Base-by-base conservation (phyloP, 78 protist genomes). In the Cyanophora paradoxa region DNA sequence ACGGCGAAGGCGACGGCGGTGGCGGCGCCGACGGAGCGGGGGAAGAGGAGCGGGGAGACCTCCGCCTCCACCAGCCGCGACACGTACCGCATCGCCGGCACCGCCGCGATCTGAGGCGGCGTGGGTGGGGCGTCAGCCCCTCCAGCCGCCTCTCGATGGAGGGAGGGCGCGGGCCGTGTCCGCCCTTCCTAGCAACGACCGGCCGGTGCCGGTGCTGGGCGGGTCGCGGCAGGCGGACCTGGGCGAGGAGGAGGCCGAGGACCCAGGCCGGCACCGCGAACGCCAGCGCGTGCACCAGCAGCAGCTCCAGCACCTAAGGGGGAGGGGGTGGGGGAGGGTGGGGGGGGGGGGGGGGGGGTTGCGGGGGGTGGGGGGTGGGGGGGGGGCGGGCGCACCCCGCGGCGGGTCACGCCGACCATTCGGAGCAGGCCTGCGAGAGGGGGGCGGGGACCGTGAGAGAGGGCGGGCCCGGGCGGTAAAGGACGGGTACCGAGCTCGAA, bases 211-310 rank as follows among this genome's bases (percentile, higher is more conserved):
- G 54, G 19, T 16, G 42, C 19, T 22, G 39, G 17, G 56, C 11
- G 52, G 5, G 42, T 22, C 31, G 14, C 31, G 37, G 19, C 31
- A 11, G 54, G n/a, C n/a, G 48, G 6, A 42, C 64, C 16, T 74
- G 84, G 3, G 91, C 89, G 3, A 78, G 14, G 5, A 64, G 28
- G 30, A 90, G 50, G 44, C 97, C 97, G 39, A 91, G 3, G 24
- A 36, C 83, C 92, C 89, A 87, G 1, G 88, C 85, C 17, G 97
- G 97, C 0, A 94, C 0, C 64, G 92, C 71, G 67, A 77, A 89
- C n/a, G 69, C 50, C 54, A 88, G 66, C 0, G 92, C 94, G 42
- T 88, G 86, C 7, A 65, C 70, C 26, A 90, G 22, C 54, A 93
- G 66, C 26, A 87, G 57, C 39, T 74, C 82, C 20, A 93, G n/a